Evolutionary conservation across 768 basidiomycete genomes (phyloP).

Genomic region (Tricholoma saponaceum): DNA sequence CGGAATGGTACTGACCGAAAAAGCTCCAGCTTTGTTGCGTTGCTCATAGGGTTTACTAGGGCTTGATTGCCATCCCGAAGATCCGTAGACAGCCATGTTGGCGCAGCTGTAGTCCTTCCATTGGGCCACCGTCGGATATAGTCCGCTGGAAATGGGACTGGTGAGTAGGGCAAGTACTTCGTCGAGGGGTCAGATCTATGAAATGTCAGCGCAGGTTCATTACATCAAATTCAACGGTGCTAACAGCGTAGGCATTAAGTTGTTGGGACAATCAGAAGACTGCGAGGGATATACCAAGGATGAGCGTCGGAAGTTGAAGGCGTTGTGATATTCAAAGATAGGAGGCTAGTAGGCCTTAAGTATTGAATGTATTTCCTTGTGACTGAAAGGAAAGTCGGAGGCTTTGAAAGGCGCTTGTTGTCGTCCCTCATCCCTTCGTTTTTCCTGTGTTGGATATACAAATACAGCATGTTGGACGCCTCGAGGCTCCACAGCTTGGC

Average conservation of each 20-base stretch:
- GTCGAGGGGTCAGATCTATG: constrained; percentile 58
- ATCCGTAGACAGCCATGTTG: constrained; percentile 82
- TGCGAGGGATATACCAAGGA: background rate
- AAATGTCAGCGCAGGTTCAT: constrained; percentile 3
- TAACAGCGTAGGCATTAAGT: constrained; percentile 45
- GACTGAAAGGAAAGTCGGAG: too few relatives aligned
- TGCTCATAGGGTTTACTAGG: constrained; percentile 81
- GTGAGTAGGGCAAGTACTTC: constrained; percentile 69
- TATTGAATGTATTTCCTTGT: too few relatives aligned
- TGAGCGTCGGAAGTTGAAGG: background rate
- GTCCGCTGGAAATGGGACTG: constrained; percentile 43
- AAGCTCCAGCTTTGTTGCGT: constrained; percentile 51
- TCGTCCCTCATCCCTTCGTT: too few relatives aligned
- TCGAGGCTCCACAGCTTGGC: too few relatives aligned
- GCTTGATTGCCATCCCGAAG: constrained; percentile 83
- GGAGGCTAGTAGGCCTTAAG: too few relatives aligned
- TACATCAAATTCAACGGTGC: constrained; percentile 11
- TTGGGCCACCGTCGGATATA: constrained; percentile 71
- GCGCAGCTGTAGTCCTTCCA: constrained; percentile 53
- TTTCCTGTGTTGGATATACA: too few relatives aligned
- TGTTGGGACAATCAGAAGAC: background rate
- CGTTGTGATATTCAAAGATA: too few relatives aligned
- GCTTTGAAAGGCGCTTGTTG: too few relatives aligned
- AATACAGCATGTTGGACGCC: too few relatives aligned
- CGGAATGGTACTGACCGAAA: constrained; percentile 30